Conservation (phyloP, 169 alveolate genomes). For the Plasmodium billcollinsi region DNA sequence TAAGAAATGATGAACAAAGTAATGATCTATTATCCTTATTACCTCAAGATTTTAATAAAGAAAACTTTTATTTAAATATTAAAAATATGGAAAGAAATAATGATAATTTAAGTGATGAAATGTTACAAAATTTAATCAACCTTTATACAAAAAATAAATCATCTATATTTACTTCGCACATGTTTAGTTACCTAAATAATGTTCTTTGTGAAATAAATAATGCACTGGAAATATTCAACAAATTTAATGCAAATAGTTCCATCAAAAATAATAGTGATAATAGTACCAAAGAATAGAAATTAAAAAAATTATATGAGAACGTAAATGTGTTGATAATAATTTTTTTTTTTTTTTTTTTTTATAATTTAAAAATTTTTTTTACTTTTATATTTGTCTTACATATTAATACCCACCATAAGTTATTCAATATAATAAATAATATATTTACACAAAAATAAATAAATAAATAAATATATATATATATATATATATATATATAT, state of each 20-base stretch:
- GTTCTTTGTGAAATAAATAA: slow-evolving; percentile 71
- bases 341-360: neutral
- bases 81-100: slow-evolving; percentile 16
- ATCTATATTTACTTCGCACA: slow-evolving; percentile 69
- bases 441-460: neutral
- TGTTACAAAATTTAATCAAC: slow-evolving; percentile 53
- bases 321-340: neutral
- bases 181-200: slow-evolving; percentile 60
- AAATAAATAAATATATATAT: neutral
- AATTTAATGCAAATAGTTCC: slow-evolving; percentile 42
- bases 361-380: too few relatives aligned
- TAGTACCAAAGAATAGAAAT: slow-evolving; percentile 1
- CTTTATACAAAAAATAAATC: slow-evolving; percentile 73
- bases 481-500: slow-evolving; percentile 5
- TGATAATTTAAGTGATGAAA: slow-evolving; percentile 70
- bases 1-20: too few relatives aligned
- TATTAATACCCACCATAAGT: too few relatives aligned
- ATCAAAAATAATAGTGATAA: slow-evolving; percentile 26
- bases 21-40: too few relatives aligned
- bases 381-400: too few relatives aligned
- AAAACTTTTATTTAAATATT: neutral
- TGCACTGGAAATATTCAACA: slow-evolving; percentile 59
- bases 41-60: too few relatives aligned
- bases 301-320: neutral
- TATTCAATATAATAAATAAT: neutral